Percentiles rank a stretch among this genome's conserved stretches.
Evolutionary conservation across 148 eudicot genomes (phyloP).

Genomic region (Pharnaceum exiguum): DNA sequence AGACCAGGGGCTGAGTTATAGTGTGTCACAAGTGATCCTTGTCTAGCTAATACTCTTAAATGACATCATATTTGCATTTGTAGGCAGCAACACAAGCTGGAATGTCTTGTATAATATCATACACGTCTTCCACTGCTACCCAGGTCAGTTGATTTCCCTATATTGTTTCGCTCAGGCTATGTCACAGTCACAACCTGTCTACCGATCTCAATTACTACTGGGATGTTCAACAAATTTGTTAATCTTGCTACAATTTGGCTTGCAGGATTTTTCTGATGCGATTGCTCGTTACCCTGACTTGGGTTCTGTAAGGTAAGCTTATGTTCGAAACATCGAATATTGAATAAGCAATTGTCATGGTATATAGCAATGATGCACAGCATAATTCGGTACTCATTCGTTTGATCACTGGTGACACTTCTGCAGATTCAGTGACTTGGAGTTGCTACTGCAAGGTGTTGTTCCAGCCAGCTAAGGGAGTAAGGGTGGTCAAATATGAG

Average conservation of each 20-base stretch:
- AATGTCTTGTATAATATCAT: conserved; percentile 78
- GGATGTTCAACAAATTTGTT: neutral
- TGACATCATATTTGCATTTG: too few relatives aligned
- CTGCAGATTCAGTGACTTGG: conserved; percentile 81
- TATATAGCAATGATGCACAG: neutral
- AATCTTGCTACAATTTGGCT: neutral
- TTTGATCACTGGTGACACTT: neutral
- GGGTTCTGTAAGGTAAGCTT: conserved; percentile 59
- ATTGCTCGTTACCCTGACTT: conserved; percentile 81
- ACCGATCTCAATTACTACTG: too few relatives aligned
- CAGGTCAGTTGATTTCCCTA: conserved; percentile 48
- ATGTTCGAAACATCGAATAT: neutral
- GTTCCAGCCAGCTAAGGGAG: conserved; percentile 38
- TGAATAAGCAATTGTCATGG: neutral
- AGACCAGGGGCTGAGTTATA: too few relatives aligned
- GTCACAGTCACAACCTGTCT: too few relatives aligned
- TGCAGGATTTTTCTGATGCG: conserved; percentile 80
- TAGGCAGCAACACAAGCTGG: conserved; percentile 98
- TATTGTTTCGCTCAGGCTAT: neutral
- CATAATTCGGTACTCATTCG: neutral
- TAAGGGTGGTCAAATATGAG: too few relatives aligned
- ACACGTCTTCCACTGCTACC: conserved; percentile 79
- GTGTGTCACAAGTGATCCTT: too few relatives aligned
- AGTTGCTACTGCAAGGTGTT: conserved; percentile 50
- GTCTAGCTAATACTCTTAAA: too few relatives aligned